Base-by-base conservation (phyloP, 176 grass and related monocot species). In the Triticum timopheevii region DNA sequence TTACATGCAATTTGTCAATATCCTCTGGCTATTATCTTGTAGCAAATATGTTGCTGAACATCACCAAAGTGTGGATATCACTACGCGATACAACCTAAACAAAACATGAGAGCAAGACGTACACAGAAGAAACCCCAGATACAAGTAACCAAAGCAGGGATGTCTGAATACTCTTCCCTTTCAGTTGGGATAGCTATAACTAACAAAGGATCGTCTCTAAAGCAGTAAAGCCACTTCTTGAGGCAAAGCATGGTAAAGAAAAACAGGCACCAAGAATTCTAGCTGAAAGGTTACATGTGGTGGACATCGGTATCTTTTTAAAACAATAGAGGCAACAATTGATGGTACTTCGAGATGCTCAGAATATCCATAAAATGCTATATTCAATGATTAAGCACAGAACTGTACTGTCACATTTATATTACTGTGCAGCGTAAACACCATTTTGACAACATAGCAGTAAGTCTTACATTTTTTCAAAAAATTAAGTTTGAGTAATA, bases 211-310 rank as follows among this genome's bases (percentile, higher is more conserved):
- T 80, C n/a, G 30, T 45, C 61, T 80, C 78, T 80, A 80, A 65
- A 80, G 78, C 36, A 72, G 69, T 72, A 42, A 63, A 31, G 34
- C 39, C 36, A 16, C 58, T 79, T 42, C 15, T 42, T 64, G 35
- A 42, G 78, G 78, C 35, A 80, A 80, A 44, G 38, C 38, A 65
- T 65, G 23, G 36, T 40, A 65, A 44, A 79, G 44, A 81, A 81
- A 28, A 13, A 67, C 19, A 67, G 22, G 27, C 79, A 80, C 79
- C 39, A 7, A 49, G 62, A 81, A 49, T 67, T 81, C 25, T 68
- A 50, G 27, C 79, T 50, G 27, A 67, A 44, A 19, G 72, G 71
- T 47, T 17, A 75, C 16, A 42, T 3, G 13, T 75, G 42, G 40
- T 27, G 71, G 72, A 50, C 23, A 49, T 10, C 0, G 7, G 47